Evolutionary conservation across 2,329 filamentous ascomycete genomes (phyloP), one percentile per base, ranked within the genome.

Genomic region (Coniella lustricola): DNA sequence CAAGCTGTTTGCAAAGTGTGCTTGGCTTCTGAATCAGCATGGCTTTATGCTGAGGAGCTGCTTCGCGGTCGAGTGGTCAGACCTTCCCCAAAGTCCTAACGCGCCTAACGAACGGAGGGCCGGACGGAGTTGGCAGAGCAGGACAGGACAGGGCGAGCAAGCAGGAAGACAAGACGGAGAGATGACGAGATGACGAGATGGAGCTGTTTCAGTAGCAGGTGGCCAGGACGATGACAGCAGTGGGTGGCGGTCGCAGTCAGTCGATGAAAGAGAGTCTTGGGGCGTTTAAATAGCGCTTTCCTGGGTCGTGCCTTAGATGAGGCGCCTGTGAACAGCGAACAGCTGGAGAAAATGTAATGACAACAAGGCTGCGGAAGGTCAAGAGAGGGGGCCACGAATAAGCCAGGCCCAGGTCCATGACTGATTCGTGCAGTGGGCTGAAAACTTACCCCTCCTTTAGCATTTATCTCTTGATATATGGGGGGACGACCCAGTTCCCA

Each of bases 11-110:
- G 41, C 40, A 46, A 40, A 45, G 29, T 32, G 36, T 12, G 20
- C 7, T 33, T 16, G 31, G 34, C 37, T 49, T 51, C 44, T 48
- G 33, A 32, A 43, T 53, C 39, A 45, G 49, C 51, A 53, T 48
- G 41, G 16, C 38, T 53, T 44, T 46, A 3, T 16, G 42, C 42
- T 21, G 32, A 40, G 37, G 43, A 34, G n/a, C 22, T 16, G 18
- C 32, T 42, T n/a, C 18, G 36, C 50, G 48, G 50, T 37, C 48
- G 48, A 53, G 41, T 44, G 48, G 47, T 47, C 39, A 17, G 48
- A 53, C 47, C 44, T 48, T 53, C 35, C 44, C 10, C 40, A 22
- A 31, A 20, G 29, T 21, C 37, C 38, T 35, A 37, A 38, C 36
- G 47, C 34, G 44, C 50, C 25, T 29, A 10, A 29, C 25, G 25